A percentile compares a stretch with the other conserved stretches of the same genome.
Conservation (phyloP, 768 basidiomycete species). For the Leccinum disarticulatum region DNA sequence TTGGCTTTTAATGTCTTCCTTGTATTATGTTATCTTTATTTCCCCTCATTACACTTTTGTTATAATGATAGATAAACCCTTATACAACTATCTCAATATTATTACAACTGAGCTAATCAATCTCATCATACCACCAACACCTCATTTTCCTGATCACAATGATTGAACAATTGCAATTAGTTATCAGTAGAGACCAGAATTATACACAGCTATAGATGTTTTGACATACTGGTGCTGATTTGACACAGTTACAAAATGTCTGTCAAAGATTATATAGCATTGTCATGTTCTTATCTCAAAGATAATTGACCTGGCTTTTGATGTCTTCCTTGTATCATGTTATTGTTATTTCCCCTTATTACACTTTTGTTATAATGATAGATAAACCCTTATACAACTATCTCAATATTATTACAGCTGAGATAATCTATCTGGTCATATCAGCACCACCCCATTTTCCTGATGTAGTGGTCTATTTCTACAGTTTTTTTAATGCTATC, state of each 20-base stretch:
- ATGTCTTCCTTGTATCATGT: background rate
- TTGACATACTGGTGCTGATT: no score
- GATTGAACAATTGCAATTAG: no score
- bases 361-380: background rate
- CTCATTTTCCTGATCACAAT: background rate
- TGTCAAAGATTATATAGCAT: background rate
- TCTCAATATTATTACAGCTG: background rate
- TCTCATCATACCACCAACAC: background rate
- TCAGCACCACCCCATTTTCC: background rate
- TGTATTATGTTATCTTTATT: background rate
- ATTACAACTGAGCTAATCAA: background rate
- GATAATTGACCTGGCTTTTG: background rate
- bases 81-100: background rate
- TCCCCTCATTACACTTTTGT: background rate
- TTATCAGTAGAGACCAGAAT: no score
- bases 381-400: background rate
- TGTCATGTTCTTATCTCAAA: background rate
- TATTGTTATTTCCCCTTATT: background rate
- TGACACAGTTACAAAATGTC: no score
- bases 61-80: background rate
- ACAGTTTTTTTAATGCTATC: no score
- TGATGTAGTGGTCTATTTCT: background rate
- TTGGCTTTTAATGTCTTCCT: background rate
- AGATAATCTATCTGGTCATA: background rate
- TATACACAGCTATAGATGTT: no score